Evolutionary conservation across 768 basidiomycete species (phyloP).

Genomic region (Phanerochaete carnosa): DNA sequence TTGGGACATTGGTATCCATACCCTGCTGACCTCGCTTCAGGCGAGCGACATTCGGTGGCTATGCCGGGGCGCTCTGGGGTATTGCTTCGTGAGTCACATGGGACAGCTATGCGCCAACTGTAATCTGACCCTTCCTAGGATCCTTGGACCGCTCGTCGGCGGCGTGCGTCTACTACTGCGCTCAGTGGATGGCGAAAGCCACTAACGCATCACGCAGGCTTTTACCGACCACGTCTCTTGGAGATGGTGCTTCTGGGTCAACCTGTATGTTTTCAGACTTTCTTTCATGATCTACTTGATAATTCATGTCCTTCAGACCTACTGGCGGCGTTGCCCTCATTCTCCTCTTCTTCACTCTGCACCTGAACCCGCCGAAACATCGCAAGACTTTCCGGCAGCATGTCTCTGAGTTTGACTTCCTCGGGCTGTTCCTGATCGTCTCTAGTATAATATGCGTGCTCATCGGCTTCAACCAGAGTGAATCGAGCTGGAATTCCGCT

Average conservation of each 20-base stretch:
- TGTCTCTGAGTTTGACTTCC: slow-evolving; percentile 35
- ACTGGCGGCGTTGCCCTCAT: slow-evolving; percentile 32
- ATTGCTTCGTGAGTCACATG: slow-evolving; percentile 27
- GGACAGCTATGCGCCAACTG: neutral
- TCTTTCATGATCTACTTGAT: neutral
- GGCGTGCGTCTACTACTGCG: slow-evolving; percentile 23
- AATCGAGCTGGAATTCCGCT: slow-evolving; percentile 28
- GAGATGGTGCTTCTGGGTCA: slow-evolving; percentile 41
- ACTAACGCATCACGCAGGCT: slow-evolving; percentile 15
- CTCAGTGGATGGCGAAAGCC: neutral
- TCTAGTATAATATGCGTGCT: slow-evolving; percentile 35
- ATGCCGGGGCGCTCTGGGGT: slow-evolving; percentile 39
- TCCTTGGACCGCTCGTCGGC: slow-evolving; percentile 41
- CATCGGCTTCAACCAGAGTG: slow-evolving; percentile 35
- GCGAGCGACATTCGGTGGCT: slow-evolving; percentile 38
- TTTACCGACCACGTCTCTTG: slow-evolving; percentile 36
- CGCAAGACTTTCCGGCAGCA: slow-evolving; percentile 30
- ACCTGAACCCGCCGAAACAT: slow-evolving; percentile 33
- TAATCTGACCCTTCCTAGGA: slow-evolving; percentile 32
- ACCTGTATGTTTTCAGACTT: slow-evolving; percentile 19
- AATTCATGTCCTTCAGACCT: slow-evolving; percentile 21
- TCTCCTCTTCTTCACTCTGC: slow-evolving; percentile 32
- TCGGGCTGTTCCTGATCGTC: slow-evolving; percentile 34
- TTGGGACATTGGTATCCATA: neutral
- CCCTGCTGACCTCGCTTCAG: slow-evolving; percentile 13